phyloP scores from a whole-genome alignment of 768 basidiomycete genomes.

The Tricholoma hemisulphureum region DNA sequence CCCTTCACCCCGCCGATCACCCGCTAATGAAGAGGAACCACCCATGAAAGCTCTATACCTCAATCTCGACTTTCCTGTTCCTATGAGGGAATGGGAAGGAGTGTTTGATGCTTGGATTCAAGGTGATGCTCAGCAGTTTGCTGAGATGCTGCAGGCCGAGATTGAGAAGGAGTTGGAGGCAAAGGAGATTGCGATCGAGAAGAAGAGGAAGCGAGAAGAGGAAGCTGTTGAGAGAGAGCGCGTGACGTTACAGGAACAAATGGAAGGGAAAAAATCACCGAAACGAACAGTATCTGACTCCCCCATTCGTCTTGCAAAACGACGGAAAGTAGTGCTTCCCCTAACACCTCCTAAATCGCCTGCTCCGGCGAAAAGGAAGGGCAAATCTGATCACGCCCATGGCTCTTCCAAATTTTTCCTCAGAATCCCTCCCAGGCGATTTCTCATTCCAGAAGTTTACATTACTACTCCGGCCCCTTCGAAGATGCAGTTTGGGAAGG shows the following conservation, averaged over 20 bases:
- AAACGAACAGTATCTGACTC: slow-evolving; percentile 14
- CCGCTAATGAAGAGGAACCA: slow-evolving; percentile 47
- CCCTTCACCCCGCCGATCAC: slow-evolving; percentile 46
- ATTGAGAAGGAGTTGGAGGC: slow-evolving; percentile 52
- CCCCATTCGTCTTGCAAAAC: slow-evolving; percentile 11
- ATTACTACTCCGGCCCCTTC: slow-evolving; percentile 13
- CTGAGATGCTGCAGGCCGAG: slow-evolving; percentile 55
- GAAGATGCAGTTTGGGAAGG: not conserved
- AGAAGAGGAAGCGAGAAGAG: slow-evolving; percentile 56
- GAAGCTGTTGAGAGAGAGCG: slow-evolving; percentile 25
- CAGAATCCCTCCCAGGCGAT: slow-evolving; percentile 13
- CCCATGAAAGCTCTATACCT: slow-evolving; percentile 73
- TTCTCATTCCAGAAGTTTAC: slow-evolving; percentile 12
- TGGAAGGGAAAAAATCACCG: slow-evolving; percentile 1
- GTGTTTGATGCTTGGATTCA: slow-evolving; percentile 90
- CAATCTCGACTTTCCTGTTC: slow-evolving; percentile 84
- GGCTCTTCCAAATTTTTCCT: slow-evolving; percentile 7
- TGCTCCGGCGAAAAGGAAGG: not conserved
- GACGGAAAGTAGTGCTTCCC: slow-evolving; percentile 13
- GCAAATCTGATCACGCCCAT: not conserved
- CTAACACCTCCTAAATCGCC: slow-evolving; percentile 20
- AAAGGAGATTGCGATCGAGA: slow-evolving; percentile 55
- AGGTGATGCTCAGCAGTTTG: slow-evolving; percentile 84
- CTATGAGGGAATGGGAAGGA: slow-evolving; percentile 83
- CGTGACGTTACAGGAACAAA: not conserved